Percentiles rank a stretch among this genome's conserved stretches.
phyloP scores from a whole-genome alignment of 139 green algal species.

The Microglena sp. region DNA sequence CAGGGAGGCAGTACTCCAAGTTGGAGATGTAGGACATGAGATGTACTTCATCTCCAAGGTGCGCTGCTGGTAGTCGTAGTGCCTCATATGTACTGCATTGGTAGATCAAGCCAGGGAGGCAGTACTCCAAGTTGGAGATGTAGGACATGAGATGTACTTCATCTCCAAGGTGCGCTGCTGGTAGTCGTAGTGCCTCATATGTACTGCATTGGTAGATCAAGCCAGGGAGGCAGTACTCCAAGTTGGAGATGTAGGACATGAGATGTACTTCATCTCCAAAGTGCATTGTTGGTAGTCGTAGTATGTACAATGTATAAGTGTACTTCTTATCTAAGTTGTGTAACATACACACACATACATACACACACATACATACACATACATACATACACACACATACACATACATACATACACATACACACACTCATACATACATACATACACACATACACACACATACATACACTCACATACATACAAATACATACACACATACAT shows the following conservation, averaged over 20 bases:
- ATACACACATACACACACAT: no score
- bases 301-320: neutral
- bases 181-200: neutral
- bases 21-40: slow-evolving; percentile 46
- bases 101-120: slow-evolving; percentile 42
- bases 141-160: slow-evolving; percentile 52
- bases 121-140: slow-evolving; percentile 45
- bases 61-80: no score
- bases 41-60: slow-evolving; percentile 59
- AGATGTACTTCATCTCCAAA: slow-evolving; percentile 57
- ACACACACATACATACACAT: no score
- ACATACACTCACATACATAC: no score
- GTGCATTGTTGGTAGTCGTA: no score
- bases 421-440: no score
- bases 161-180: slow-evolving; percentile 43
- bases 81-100: neutral
- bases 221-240: slow-evolving; percentile 41
- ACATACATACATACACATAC: no score
- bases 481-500: no score
- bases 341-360: no score
- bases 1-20: slow-evolving; percentile 40
- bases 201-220: slow-evolving; percentile 33
- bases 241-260: slow-evolving; percentile 43
- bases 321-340: no score
- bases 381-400: no score